phyloP scores from a whole-genome alignment of 441 rosid genomes.

The Flueggea neowawraea region DNA sequence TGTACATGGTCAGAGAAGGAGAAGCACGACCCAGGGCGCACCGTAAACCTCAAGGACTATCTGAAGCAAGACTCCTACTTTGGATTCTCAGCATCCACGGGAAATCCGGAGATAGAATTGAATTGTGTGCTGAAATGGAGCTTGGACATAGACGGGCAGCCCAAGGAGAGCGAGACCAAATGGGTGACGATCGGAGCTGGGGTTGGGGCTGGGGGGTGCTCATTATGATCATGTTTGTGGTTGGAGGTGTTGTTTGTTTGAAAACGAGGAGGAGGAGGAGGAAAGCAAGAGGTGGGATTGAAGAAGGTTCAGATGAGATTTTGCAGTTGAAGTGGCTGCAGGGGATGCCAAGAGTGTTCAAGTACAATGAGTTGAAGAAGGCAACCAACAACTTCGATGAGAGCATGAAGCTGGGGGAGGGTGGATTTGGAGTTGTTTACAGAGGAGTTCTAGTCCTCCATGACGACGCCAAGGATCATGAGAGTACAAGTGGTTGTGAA shows the following conservation, averaged over 20 bases:
- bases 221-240: background rate
- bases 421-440: constrained; percentile 57
- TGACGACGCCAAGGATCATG: constrained; percentile 2
- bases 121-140: constrained; percentile 46
- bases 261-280: constrained; percentile 12
- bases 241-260: background rate
- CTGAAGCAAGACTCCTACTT: constrained; percentile 38
- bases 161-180: constrained; percentile 4
- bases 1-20: constrained; percentile 37
- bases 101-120: constrained; percentile 35
- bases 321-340: constrained; percentile 41
- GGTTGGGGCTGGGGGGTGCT: constrained; percentile 8
- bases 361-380: constrained; percentile 39
- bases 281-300: background rate
- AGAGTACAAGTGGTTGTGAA: constrained; percentile 1
- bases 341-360: constrained; percentile 51
- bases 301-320: constrained; percentile 13
- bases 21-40: background rate
- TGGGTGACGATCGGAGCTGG: constrained; percentile 26
- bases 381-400: constrained; percentile 43
- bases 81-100: constrained; percentile 63
- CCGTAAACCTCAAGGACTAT: constrained; percentile 22
- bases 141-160: constrained; percentile 30
- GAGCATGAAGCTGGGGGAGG: constrained; percentile 45
- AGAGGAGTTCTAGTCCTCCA: constrained; percentile 26